These are phyloP conservation scores for Gyromitra esculenta DNA, from an alignment of 2,329 filamentous ascomycete genomes.

Conservation along the genomic window DNA sequence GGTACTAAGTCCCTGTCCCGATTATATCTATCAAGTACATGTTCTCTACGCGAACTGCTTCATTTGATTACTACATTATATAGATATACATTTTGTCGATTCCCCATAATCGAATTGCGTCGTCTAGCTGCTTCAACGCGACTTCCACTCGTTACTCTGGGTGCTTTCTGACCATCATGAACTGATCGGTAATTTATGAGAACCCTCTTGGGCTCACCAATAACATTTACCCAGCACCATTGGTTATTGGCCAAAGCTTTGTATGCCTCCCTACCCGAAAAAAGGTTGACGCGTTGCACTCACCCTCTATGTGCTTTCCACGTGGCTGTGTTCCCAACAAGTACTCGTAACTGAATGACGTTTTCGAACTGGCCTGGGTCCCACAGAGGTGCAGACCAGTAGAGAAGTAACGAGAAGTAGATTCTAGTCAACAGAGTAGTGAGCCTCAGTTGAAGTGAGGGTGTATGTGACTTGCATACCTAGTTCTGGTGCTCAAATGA, in stretches of 20 bases:
- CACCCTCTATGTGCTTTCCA: conserved; percentile 39
- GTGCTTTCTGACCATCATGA: conserved; percentile 25
- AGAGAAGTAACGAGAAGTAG: too few species aligned
- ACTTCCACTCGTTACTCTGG: conserved; percentile 1
- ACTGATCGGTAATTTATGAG: conserved; percentile 44
- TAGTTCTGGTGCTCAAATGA: too few species aligned
- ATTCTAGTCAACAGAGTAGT: too few species aligned
- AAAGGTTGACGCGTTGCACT: conserved; percentile 46
- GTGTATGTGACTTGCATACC: too few species aligned
- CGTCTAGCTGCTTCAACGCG: conserved; percentile 1
- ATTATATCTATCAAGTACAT: not conserved
- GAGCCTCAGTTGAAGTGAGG: too few species aligned
- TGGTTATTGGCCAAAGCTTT: conserved; percentile 11
- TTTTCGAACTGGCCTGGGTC: too few species aligned
- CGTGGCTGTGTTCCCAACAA: conserved; percentile 24
- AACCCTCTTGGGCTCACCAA: conserved; percentile 19
- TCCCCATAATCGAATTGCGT: conserved; percentile 13
- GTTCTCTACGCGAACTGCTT: conserved; percentile 25
- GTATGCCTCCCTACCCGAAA: conserved; percentile 23
- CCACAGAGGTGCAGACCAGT: too few species aligned
- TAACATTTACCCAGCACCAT: conserved; percentile 17
- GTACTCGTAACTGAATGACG: too few species aligned
- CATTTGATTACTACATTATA: not conserved
- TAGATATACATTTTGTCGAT: conserved; percentile 2
- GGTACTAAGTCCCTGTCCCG: too few species aligned